Conservation (phyloP, 1,139 yeast species). For the Suhomyces taliae region DNA sequence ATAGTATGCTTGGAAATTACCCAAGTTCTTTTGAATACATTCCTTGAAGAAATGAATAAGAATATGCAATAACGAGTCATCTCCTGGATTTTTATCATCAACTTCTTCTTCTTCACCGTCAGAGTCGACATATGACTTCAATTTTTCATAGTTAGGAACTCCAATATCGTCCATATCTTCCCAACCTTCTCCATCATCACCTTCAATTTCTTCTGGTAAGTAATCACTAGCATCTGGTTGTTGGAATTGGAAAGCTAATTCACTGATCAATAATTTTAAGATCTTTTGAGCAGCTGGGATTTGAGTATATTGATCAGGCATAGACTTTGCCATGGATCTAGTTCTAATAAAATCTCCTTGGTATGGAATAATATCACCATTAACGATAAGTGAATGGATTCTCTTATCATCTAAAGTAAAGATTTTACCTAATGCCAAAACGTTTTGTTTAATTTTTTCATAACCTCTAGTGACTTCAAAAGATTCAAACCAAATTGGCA, state of each 20-base stretch:
- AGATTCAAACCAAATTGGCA: constrained; percentile 79
- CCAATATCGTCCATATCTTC: constrained; percentile 75
- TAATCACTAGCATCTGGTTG: constrained; percentile 44
- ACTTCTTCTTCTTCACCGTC: constrained; percentile 41
- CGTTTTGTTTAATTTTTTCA: constrained; percentile 68
- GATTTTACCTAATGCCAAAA: constrained; percentile 67
- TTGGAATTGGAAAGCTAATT: constrained; percentile 61
- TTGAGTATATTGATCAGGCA: constrained; percentile 63
- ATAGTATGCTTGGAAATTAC: constrained; percentile 56
- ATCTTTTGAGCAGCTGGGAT: constrained; percentile 74
- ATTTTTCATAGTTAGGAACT: constrained; percentile 58
- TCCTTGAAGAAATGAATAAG: constrained; percentile 65
- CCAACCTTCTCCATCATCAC: constrained; percentile 60
- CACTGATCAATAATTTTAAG: constrained; percentile 66
- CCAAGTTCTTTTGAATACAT: constrained; percentile 54
- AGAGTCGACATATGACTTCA: constrained; percentile 52
- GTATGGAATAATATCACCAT: constrained; percentile 75
- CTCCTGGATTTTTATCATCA: constrained; percentile 34
- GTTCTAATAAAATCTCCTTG: constrained; percentile 68
- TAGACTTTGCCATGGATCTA: constrained; percentile 74
- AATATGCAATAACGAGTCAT: constrained; percentile 45
- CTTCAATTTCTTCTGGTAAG: constrained; percentile 42
- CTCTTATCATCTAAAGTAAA: constrained; percentile 59
- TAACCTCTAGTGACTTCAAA: constrained; percentile 82
- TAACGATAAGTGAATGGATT: constrained; percentile 54